Base-by-base conservation (phyloP, 768 basidiomycete species). In the Naganishia antarctica region DNA sequence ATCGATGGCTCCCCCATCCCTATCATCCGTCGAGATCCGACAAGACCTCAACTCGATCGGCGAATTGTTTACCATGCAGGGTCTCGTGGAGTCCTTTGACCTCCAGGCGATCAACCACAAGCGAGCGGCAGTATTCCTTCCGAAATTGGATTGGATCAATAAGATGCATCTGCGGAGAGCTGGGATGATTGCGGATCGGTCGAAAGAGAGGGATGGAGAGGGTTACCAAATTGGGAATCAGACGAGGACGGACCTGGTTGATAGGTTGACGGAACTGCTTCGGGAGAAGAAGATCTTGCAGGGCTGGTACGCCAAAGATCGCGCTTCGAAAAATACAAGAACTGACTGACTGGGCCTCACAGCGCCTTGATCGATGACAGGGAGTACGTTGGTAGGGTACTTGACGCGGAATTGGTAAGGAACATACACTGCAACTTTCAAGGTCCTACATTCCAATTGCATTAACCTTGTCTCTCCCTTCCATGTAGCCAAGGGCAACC, bases 61-160 rank as follows among this genome's bases (percentile, higher is more conserved):
- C 46, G 73, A 74, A 43, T 23, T 74, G 78, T 32, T 80, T 63
- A 76, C 73, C 1, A 70, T 86, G 26, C 73, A 85, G 5, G 80
- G 86, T n/a, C 82, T 96, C 64, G 82, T 93, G 53, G 73, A 83
- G 0, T 79, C 90, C 84, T 97, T 97, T 71, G 86, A 90, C 58
- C 80, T 97, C 26, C 77, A 82, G 0, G 82, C 82, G 3, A 72
- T 97, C 45, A 94, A 90, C 0, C 89, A 89, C 62, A 84, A 90
- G 31, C 87, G 90, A 65, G 85, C 88, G n/a, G 83, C 85, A 16
- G 83, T 98, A 15, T 90, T 92, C 67, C 82, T 83, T 0, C 77
- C 78, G 11, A 96, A 96, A 72, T 82, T 99, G 16, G 86, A 87
- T 70, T 90, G 87, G 73, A 79, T 98, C 60, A 97, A 98, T 75